Conservation (phyloP, 371 early-diverging fungal species). For the Actinomortierella ambigua region DNA sequence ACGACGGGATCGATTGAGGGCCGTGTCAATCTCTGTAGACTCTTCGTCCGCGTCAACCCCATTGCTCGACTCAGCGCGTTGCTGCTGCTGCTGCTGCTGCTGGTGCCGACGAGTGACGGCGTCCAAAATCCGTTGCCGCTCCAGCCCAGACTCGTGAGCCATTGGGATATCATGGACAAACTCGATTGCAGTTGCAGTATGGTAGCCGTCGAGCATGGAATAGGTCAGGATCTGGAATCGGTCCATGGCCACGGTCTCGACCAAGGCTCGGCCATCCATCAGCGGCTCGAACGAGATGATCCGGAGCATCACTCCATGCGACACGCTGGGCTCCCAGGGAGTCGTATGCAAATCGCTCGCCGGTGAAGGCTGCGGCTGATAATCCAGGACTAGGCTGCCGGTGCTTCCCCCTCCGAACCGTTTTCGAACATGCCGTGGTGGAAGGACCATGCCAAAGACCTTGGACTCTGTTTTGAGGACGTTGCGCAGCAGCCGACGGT, state of each 20-base stretch:
- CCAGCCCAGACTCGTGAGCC: conserved; percentile 20
- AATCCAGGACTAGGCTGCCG: conserved; percentile 25
- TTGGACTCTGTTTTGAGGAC: conserved; percentile 55
- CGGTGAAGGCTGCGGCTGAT: conserved; percentile 18
- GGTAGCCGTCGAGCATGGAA: conserved; percentile 26
- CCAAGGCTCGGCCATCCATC: conserved; percentile 39
- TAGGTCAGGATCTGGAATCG: conserved; percentile 48
- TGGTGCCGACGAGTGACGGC: conserved; percentile 25
- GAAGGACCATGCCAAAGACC: conserved; percentile 66
- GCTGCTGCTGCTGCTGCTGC: conserved; percentile 22
- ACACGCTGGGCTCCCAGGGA: conserved; percentile 32
- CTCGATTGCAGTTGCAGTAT: conserved; percentile 36
- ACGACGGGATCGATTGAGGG: background rate
- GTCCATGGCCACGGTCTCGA: conserved; percentile 51
- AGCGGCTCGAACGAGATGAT: conserved; percentile 42
- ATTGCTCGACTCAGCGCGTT: conserved; percentile 34
- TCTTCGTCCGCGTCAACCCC: conserved; percentile 3
- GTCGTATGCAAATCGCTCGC: conserved; percentile 14
- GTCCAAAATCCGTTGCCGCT: conserved; percentile 31
- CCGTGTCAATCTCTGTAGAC: background rate
- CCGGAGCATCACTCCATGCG: conserved; percentile 51
- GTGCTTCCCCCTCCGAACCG: conserved; percentile 36
- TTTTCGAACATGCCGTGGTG: conserved; percentile 15
- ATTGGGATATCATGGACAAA: conserved; percentile 26
- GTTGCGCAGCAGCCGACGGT: conserved; percentile 63